phyloP scores from a whole-genome alignment of 495 filamentous ascomycete species.

The Trichoderma orchidacearum region DNA sequence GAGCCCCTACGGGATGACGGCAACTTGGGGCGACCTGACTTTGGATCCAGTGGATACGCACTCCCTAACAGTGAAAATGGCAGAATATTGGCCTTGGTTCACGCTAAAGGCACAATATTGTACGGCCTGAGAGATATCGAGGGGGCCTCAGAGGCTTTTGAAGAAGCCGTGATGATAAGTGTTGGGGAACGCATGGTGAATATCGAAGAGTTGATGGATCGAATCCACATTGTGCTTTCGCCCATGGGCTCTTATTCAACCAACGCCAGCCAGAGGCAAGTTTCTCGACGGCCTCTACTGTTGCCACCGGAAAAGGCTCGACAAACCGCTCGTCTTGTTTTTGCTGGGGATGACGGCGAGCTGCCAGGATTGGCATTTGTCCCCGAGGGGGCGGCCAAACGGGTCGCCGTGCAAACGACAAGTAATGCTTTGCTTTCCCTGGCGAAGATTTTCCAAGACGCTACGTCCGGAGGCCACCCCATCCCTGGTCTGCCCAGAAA shows the following conservation, averaged over 20 bases:
- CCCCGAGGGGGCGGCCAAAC: constrained; percentile 55
- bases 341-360: constrained; percentile 50
- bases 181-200: constrained; percentile 58
- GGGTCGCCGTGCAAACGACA: constrained; percentile 79
- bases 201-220: constrained; percentile 67
- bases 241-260: constrained; percentile 6
- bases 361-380: constrained; percentile 76
- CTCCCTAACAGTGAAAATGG: constrained; percentile 86
- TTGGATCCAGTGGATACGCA: constrained; percentile 64
- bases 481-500: constrained; percentile 42
- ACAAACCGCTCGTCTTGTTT: constrained; percentile 73
- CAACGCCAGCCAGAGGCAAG: constrained; percentile 16
- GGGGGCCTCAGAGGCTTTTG: constrained; percentile 79
- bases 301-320: constrained; percentile 75
- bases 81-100: constrained; percentile 78
- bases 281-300: constrained; percentile 41
- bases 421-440: constrained; percentile 92
- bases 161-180: constrained; percentile 85
- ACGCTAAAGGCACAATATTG: constrained; percentile 97
- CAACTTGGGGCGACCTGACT: constrained; percentile 1
- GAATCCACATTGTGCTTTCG: constrained; percentile 62
- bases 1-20: background rate
- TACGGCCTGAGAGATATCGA: constrained; percentile 81
- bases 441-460: constrained; percentile 97
- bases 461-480: constrained; percentile 70